Percentiles rank a stretch among this genome's conserved stretches.
Evolutionary conservation across 2,329 filamentous ascomycete species (phyloP).

Genomic region (Trichoderma koningii): DNA sequence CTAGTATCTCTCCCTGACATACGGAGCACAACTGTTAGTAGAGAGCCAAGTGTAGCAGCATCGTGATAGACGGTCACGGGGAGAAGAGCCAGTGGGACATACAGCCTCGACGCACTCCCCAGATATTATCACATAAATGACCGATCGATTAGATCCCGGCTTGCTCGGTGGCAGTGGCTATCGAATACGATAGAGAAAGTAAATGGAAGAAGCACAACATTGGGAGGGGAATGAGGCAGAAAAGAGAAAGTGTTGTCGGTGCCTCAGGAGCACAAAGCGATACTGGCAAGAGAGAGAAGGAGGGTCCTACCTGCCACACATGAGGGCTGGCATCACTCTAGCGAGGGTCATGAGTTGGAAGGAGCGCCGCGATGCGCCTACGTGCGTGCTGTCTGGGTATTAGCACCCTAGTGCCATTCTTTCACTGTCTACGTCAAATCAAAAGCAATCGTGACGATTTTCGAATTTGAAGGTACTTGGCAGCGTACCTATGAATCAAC

Average conservation of each 20-base stretch:
- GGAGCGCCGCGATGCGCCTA: not conserved
- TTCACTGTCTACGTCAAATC: too few relatives aligned
- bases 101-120: not conserved
- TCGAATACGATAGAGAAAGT: not conserved
- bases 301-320: not conserved
- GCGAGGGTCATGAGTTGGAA: not conserved
- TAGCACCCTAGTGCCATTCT: not conserved
- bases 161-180: not conserved
- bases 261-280: not conserved
- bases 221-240: not conserved
- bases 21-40: not conserved
- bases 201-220: not conserved
- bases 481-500: too few relatives aligned
- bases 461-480: too few relatives aligned
- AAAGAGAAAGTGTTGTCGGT: too few relatives aligned
- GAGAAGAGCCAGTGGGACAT: too few relatives aligned
- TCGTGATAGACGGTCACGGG: not conserved
- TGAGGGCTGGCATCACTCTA: not conserved
- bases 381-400: too few relatives aligned
- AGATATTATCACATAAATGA: not conserved
- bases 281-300: not conserved
- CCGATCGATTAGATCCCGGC: not conserved
- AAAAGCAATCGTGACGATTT: too few relatives aligned
- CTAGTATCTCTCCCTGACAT: not conserved
- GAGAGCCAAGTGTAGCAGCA: not conserved